Percentiles rank a stretch among this genome's conserved stretches.
Evolutionary conservation across 148 eudicot genomes (phyloP).

Genomic region (Rhododendron simsii): DNA sequence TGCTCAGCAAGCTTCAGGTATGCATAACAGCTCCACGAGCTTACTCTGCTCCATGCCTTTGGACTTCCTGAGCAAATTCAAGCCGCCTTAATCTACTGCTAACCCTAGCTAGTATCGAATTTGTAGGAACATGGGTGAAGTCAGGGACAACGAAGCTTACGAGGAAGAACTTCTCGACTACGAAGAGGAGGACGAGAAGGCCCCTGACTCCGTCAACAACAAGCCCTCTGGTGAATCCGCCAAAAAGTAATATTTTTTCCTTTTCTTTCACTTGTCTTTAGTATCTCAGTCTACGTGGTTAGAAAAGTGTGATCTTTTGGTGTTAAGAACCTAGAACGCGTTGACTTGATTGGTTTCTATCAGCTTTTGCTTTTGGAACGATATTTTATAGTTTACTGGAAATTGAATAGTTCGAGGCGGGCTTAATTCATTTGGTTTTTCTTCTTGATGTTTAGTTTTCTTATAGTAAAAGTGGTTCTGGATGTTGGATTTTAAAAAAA

Average conservation of each 20-base stretch:
- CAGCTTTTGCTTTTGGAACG: neutral
- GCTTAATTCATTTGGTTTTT: neutral
- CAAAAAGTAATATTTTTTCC: conserved; percentile 33
- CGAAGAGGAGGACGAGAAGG: conserved; percentile 59
- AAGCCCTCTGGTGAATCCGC: conserved; percentile 41
- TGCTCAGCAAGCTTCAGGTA: conserved; percentile 14
- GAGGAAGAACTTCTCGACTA: conserved; percentile 63
- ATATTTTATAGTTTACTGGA: neutral
- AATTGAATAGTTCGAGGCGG: neutral
- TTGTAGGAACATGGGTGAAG: conserved; percentile 35
- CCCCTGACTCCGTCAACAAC: conserved; percentile 34
- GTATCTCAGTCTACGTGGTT: neutral
- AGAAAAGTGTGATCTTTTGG: neutral
- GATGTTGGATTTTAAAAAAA: neutral
- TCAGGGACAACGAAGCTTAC: conserved; percentile 48
- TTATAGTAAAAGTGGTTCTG: neutral
- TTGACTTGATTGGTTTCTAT: neutral
- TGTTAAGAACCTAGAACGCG: neutral
- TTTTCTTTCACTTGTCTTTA: neutral
- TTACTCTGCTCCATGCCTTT: neutral
- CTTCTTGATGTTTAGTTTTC: neutral
- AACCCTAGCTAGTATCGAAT: neutral
- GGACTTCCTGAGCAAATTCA: neutral
- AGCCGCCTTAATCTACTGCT: neutral
- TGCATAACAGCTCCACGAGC: neutral